Base-by-base conservation (phyloP, 2,329 filamentous ascomycete genomes). In the Thielaviopsis euricoi region DNA sequence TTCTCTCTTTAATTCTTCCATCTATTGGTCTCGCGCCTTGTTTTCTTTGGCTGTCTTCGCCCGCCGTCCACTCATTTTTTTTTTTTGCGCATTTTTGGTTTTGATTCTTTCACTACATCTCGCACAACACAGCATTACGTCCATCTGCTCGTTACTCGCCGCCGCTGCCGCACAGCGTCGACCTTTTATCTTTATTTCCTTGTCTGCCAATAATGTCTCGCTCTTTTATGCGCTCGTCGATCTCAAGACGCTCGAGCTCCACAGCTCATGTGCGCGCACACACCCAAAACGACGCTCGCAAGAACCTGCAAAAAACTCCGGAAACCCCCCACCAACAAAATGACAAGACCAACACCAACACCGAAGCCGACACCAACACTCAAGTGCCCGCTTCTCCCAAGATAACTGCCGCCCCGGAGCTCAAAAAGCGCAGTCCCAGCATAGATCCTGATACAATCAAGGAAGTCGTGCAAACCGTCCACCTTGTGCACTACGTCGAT, bases 401-500 rank as follows among this genome's bases (percentile, higher is more conserved):
- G 25, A 29, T 52, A 17, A 51, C 54, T 12, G 25, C 26, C 23
- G 40, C 29, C 22, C 25, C 55, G 13, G 58, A 60, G 22, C 52
- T 58, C 10, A 25, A 33, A 33, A 60, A 53, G 48, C 59, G 53
- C 17, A 49, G 25, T 17, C 23, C 26, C 19, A 46, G 10, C 26
- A 56, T 25, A 48, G 37, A 22, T 55, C 37, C 10, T 46, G 46
- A 21, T 19, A 52, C 17, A 1, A 52, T 77, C 64, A 75, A 71
- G 15, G 67, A 70, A 60, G 69, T 81, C 64, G 70, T 79, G 56
- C 72, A 79, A 66, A 81, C 78, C 63, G 68, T 81, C 62, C 78
- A 77, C 25, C 70, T 81, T 65, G 67, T 81, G 58, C 73, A 80
- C 62, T 64, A 76, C 61, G 72, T 80, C 61, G 76, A 80, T 66